These are phyloP conservation scores for Pythium periplocum DNA, from an alignment of 352 stramenopile genomes.

Conservation along the genomic window DNA sequence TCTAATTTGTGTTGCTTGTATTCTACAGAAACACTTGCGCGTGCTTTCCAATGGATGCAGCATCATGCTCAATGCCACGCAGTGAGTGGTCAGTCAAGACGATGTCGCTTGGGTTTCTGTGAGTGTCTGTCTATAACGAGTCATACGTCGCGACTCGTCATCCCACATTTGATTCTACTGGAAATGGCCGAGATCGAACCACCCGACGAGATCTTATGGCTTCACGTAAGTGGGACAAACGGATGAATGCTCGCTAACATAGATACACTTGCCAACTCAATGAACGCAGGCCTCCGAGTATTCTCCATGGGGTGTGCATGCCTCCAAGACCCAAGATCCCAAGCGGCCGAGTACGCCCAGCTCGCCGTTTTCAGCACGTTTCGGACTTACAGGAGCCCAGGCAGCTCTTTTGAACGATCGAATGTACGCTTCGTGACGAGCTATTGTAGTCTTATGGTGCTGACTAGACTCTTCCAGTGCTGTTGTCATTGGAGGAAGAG, in stretches of 20 bases:
- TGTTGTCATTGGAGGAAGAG: slow-evolving; percentile 52
- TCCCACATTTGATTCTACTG: neutral
- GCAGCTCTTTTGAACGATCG: slow-evolving; percentile 34
- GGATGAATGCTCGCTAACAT: too few species aligned
- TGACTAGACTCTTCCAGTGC: slow-evolving; percentile 22
- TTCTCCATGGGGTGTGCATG: slow-evolving; percentile 33
- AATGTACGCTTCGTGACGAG: slow-evolving; percentile 27
- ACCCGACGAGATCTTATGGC: slow-evolving; percentile 15
- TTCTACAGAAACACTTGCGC: slow-evolving; percentile 46
- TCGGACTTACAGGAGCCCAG: slow-evolving; percentile 17
- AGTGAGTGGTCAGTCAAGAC: too few species aligned
- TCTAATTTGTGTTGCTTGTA: too few species aligned
- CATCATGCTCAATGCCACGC: slow-evolving; percentile 39
- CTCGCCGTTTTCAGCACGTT: slow-evolving; percentile 5
- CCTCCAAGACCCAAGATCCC: slow-evolving; percentile 18
- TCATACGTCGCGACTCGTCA: slow-evolving; percentile 16
- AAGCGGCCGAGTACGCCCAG: slow-evolving; percentile 1
- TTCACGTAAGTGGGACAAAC: slow-evolving; percentile 11
- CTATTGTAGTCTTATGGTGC: neutral
- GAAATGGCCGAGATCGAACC: neutral
- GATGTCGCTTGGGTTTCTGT: too few species aligned
- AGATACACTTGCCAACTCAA: too few species aligned
- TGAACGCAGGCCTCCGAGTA: slow-evolving; percentile 20
- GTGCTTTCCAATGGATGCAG: slow-evolving; percentile 70
- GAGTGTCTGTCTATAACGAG: too few species aligned